Conservation (phyloP, 805 yeast genomes). For the Teunomyces panamensis region DNA sequence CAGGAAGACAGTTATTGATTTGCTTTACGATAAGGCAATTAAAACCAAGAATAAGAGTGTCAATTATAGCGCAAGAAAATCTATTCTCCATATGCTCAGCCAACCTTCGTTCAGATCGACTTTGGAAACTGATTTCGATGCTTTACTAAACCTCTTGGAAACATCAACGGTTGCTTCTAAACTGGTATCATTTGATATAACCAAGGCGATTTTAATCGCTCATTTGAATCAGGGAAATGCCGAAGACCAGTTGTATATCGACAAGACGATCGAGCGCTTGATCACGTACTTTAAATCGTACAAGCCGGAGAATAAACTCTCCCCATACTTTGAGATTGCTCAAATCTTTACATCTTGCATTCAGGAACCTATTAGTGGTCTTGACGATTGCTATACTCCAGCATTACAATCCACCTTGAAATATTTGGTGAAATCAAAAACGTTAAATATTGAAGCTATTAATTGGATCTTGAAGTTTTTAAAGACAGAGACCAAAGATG, state of each 20-base stretch:
- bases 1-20: slow-evolving; percentile 15
- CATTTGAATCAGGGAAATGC: slow-evolving; percentile 40
- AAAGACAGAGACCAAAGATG: slow-evolving; percentile 9
- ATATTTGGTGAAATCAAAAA: neutral
- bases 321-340: slow-evolving; percentile 1
- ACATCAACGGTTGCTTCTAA: slow-evolving; percentile 4
- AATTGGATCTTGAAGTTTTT: slow-evolving; percentile 30
- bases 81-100: slow-evolving; percentile 40
- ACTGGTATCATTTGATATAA: slow-evolving; percentile 3
- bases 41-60: neutral
- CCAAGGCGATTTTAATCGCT: slow-evolving; percentile 36
- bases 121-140: slow-evolving; percentile 43
- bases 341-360: neutral
- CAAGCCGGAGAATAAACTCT: neutral
- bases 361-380: neutral
- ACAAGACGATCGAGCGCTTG: slow-evolving; percentile 11
- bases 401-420: neutral
- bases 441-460: neutral
- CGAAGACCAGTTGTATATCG: slow-evolving; percentile 19
- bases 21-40: slow-evolving; percentile 7
- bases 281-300: slow-evolving; percentile 10
- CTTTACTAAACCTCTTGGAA: slow-evolving; percentile 11
- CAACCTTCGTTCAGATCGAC: slow-evolving; percentile 54
- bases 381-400: neutral
- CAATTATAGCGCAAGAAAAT: slow-evolving; percentile 10